These are phyloP conservation scores for Tricholomella constricta DNA, from an alignment of 768 basidiomycete genomes.

Conservation along the genomic window DNA sequence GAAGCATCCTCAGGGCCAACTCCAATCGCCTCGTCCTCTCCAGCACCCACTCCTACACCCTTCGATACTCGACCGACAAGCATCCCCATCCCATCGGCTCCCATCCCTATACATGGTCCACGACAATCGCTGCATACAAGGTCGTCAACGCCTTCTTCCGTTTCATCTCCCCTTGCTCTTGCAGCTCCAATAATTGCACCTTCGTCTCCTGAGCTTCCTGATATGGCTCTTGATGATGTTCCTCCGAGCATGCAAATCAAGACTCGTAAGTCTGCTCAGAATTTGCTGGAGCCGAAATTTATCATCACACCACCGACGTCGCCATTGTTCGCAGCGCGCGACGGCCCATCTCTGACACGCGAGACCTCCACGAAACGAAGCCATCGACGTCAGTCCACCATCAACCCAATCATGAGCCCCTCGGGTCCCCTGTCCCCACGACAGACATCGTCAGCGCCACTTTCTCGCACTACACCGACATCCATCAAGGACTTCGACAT, in stretches of 20 bases:
- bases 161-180: constrained; percentile 84
- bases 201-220: constrained; percentile 23
- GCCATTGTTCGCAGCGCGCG: constrained; percentile 55
- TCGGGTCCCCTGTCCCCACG: constrained; percentile 83
- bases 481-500: constrained; percentile 99
- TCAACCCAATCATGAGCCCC: constrained; percentile 63
- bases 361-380: constrained; percentile 55
- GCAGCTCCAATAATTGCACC: constrained; percentile 84
- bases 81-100: constrained; percentile 27
- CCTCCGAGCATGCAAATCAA: constrained; percentile 61
- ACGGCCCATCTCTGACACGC: constrained; percentile 39
- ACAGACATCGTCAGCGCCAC: constrained; percentile 73
- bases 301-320: constrained; percentile 77
- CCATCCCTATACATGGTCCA: constrained; percentile 32
- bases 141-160: constrained; percentile 86
- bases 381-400: constrained; percentile 73
- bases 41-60: constrained; percentile 34
- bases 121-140: constrained; percentile 66
- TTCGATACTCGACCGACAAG: constrained; percentile 31
- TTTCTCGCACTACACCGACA: constrained; percentile 78
- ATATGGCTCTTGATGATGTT: constrained; percentile 51
- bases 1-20: constrained; percentile 62
- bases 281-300: constrained; percentile 64
- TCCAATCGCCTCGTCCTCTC: constrained; percentile 63
- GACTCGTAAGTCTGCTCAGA: constrained; percentile 67